These are phyloP conservation scores for Coemansia sp. DNA, from an alignment of 192 early-diverging fungal species.

Conservation along the genomic window DNA sequence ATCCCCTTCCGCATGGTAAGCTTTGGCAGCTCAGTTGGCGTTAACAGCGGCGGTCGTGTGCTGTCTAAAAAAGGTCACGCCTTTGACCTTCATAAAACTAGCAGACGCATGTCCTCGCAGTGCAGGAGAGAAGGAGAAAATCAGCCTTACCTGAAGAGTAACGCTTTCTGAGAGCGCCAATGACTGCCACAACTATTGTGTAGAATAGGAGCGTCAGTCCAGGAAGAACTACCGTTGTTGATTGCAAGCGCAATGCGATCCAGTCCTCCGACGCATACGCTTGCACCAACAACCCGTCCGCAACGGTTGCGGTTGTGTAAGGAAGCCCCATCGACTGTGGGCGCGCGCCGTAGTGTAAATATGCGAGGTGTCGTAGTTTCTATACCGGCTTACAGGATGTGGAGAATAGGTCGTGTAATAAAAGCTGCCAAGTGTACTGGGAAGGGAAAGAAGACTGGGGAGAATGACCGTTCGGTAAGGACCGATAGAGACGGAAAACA, in stretches of 20 bases:
- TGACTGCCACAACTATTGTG: conserved; percentile 4
- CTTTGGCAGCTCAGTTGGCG: too few species aligned
- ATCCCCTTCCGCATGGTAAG: background rate
- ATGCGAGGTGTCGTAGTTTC: too few species aligned
- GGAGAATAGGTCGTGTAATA: too few species aligned
- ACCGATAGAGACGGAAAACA: too few species aligned
- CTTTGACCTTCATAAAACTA: too few species aligned
- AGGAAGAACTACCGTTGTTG: conserved; percentile 22
- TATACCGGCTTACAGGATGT: too few species aligned
- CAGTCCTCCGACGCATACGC: background rate
- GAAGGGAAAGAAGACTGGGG: too few species aligned
- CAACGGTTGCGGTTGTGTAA: background rate
- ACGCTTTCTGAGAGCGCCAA: conserved; percentile 6
- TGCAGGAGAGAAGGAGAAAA: background rate
- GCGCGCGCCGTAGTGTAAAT: background rate
- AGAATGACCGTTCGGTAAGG: too few species aligned
- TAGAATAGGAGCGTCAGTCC: conserved; percentile 31
- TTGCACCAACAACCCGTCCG: background rate
- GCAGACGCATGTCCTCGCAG: background rate
- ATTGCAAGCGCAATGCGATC: conserved; percentile 8
- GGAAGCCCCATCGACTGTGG: background rate
- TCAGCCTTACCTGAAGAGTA: conserved; percentile 10
- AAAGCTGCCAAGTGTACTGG: too few species aligned
- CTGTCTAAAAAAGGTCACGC: conserved; percentile 5
- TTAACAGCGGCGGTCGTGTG: too few species aligned